Conservation (phyloP, 345 rosid genomes). For the Zanthoxylum bungeanum region DNA sequence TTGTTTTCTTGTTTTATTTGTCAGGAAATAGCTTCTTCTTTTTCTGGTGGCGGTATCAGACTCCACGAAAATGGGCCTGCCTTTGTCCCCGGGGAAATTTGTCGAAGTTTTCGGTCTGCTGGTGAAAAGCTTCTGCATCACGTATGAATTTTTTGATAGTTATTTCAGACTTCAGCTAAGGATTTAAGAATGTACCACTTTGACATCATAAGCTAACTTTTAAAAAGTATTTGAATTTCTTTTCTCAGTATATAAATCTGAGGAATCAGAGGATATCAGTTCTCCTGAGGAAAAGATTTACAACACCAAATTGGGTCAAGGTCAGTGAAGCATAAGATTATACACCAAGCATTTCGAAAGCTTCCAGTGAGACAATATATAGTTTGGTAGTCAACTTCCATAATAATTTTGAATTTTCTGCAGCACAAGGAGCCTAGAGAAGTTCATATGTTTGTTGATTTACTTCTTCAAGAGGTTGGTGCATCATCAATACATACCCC, state of each 20-base stretch:
- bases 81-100: constrained; percentile 85
- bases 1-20: constrained; percentile 22
- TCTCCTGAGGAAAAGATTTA: constrained; percentile 88
- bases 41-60: constrained; percentile 67
- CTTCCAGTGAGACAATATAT: background rate
- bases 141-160: constrained; percentile 34
- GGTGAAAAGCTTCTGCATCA: constrained; percentile 85
- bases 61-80: constrained; percentile 69
- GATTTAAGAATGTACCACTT: background rate
- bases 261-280: constrained; percentile 79
- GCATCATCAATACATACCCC: background rate
- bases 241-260: constrained; percentile 66
- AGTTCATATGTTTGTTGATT: constrained; percentile 95
- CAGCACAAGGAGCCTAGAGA: constrained; percentile 99
- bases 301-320: constrained; percentile 98
- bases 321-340: constrained; percentile 33
- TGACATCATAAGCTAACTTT: background rate
- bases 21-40: constrained; percentile 85
- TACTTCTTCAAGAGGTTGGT: constrained; percentile 87
- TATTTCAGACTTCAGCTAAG: background rate
- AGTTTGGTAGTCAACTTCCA: constrained; percentile 12
- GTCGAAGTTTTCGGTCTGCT: constrained; percentile 69
- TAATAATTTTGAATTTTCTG: constrained; percentile 27
- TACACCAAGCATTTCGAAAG: constrained; percentile 4
- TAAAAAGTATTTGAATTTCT: background rate